Evolutionary conservation across 2,329 filamentous ascomycete genomes (phyloP), one percentile per base, ranked within the genome.

Genomic region (Zalaria obscura): DNA sequence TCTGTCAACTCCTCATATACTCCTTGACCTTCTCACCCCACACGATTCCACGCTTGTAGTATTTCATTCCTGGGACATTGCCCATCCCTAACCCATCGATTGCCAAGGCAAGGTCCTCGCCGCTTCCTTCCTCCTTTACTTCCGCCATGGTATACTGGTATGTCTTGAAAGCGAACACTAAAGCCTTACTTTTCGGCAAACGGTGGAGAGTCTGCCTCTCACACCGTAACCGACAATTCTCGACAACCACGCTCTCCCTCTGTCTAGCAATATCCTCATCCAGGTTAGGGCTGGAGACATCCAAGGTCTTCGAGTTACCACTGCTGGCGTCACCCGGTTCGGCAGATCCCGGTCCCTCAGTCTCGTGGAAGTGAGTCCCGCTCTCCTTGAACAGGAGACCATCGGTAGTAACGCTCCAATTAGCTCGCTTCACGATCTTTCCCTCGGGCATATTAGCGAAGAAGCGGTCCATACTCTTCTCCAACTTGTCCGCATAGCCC

Each of bases 121-220:
- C 74, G 53, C 53, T 55, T 0, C 75, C 75, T 45, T 79, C 75
- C 4, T 66, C 65, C 50, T 72, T 75, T 36, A 80, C 58, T 39
- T 74, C 63, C 33, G 50, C 49, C 5, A 80, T 54, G 2, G 66
- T 65, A 55, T 80, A 78, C 43, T 67, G 59, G 55, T 78, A 80
- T 10, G 76, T 80, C 56, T 78, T 76, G 54, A 79, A 74, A 0
- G 63, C 66, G 57, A 80, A 80, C 0, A 78, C 65, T 18, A 80
- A 39, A 5, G 73, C 74, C 40, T 63, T 61, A 0, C 65, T 70
- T 38, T 57, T 47, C 3, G 73, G 73, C 26, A 80, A 54, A 1
- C 76, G 65, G 58, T 78, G 74, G 29, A 81, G 55, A 1, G 73
- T 76, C 61, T 80, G 76, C 28, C 74, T 60, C 55, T 81, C 76